Percentiles rank a stretch among this genome's conserved stretches.
Evolutionary conservation across 768 basidiomycete species (phyloP).

Genomic region (Sporobolomyces pararoseus): DNA sequence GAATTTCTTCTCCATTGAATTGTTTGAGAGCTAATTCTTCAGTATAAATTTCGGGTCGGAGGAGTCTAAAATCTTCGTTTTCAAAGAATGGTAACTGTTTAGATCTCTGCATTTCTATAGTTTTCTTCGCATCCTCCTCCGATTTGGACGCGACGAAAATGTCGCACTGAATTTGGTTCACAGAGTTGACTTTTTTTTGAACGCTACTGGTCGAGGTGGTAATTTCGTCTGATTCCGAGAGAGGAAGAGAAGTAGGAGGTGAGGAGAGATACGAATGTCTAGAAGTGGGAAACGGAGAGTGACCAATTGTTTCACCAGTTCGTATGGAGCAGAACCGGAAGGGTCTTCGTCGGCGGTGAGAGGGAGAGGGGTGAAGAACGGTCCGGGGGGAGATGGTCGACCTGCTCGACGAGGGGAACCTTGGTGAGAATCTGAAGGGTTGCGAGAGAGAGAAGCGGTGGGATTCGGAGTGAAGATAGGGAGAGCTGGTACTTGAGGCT

Average conservation of each 20-base stretch:
- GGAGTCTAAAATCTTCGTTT: not conserved
- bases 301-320: not conserved
- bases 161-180: not conserved
- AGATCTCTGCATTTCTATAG: not conserved
- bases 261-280: not conserved
- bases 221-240: not conserved
- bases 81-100: not conserved
- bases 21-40: too few species aligned
- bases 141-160: not conserved
- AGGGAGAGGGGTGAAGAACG: not conserved
- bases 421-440: not conserved
- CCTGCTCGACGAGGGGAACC: not conserved
- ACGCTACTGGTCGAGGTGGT: not conserved
- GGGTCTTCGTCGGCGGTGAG: not conserved
- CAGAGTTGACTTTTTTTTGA: too few species aligned
- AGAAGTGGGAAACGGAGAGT: not conserved
- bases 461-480: not conserved
- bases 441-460: not conserved
- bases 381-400: not conserved
- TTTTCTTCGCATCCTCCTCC: not conserved
- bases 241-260: slow-evolving; percentile 1
- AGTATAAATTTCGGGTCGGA: too few species aligned
- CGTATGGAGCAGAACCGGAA: not conserved
- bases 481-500: not conserved
- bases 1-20: too few species aligned